Evolutionary conservation across 805 yeast genomes (phyloP).

Genomic region (Metschnikowia dekortorum): DNA sequence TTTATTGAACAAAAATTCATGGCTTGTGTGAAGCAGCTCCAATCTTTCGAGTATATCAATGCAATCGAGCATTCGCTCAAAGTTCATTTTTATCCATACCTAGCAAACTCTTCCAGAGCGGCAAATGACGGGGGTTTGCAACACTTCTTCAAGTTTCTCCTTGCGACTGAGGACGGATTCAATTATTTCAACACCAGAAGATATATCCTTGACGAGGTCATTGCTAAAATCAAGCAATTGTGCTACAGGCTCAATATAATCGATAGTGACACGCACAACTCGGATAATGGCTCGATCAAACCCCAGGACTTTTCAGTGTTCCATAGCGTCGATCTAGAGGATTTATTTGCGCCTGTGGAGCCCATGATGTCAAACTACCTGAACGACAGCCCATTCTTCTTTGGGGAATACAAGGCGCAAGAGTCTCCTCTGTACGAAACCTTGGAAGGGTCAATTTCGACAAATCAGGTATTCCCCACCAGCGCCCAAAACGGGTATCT

Average conservation of each 20-base stretch:
- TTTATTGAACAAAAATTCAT: constrained; percentile 11
- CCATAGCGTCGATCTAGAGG: background rate
- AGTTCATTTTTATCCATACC: constrained; percentile 22
- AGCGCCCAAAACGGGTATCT: constrained; percentile 12
- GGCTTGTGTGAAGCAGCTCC: constrained; percentile 9
- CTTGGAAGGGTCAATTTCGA: background rate
- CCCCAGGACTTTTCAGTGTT: background rate
- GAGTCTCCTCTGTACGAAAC: background rate
- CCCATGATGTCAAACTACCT: background rate
- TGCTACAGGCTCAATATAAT: constrained; percentile 10
- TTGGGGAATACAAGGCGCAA: constrained; percentile 2
- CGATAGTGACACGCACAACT: constrained; percentile 3
- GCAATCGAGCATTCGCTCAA: constrained; percentile 10
- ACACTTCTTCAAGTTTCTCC: constrained; percentile 77
- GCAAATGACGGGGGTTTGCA: constrained; percentile 12
- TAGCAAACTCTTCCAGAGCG: constrained; percentile 6
- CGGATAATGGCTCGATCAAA: background rate
- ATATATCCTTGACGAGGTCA: constrained; percentile 39
- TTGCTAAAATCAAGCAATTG: constrained; percentile 12
- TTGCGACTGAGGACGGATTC: constrained; percentile 78
- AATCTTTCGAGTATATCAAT: constrained; percentile 9
- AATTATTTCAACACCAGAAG: constrained; percentile 42
- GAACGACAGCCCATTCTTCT: constrained; percentile 1
- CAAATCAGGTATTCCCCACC: background rate
- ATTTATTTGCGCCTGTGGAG: background rate